phyloP scores from a whole-genome alignment of 179 eudicot species.

The Spinacia oleracea region DNA sequence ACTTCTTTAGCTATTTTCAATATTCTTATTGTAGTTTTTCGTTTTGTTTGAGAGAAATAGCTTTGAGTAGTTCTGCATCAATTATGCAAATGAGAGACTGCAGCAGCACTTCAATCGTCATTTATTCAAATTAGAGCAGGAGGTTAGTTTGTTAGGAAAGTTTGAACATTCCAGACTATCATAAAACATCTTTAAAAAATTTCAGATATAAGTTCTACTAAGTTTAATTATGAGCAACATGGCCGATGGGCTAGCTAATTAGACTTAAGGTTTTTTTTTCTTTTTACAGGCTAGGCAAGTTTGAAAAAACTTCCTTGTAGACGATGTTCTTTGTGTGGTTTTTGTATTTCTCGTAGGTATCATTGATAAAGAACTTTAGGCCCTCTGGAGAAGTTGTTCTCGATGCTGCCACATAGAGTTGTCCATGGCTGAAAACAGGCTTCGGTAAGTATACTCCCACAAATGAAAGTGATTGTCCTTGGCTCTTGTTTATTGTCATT shows the following conservation, averaged over 20 bases:
- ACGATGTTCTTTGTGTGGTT: neutral
- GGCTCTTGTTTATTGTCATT: neutral
- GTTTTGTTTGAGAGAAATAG: slow-evolving; percentile 75
- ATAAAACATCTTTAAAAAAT: neutral
- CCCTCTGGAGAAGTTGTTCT: neutral
- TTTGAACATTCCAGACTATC: neutral
- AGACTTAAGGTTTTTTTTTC: no score
- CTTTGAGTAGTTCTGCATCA: no score
- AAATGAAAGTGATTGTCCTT: no score
- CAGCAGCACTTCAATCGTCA: slow-evolving; percentile 98
- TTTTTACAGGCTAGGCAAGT: no score
- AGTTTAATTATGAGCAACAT: no score
- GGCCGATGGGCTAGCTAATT: no score
- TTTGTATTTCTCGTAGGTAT: neutral
- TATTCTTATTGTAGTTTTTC: slow-evolving; percentile 7
- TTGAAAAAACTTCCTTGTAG: no score
- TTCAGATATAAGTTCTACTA: no score
- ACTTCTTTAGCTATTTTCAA: slow-evolving; percentile 2
- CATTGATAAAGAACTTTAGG: neutral
- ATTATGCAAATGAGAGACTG: slow-evolving; percentile 94
- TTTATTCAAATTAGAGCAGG: slow-evolving; percentile 92
- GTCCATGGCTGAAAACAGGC: no score
- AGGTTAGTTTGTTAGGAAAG: slow-evolving; percentile 44
- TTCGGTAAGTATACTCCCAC: no score
- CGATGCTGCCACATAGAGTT: no score